Evolutionary conservation across 495 filamentous ascomycete genomes (phyloP), one percentile per base, ranked within the genome.

Genomic region (Xylaria intraflava): DNA sequence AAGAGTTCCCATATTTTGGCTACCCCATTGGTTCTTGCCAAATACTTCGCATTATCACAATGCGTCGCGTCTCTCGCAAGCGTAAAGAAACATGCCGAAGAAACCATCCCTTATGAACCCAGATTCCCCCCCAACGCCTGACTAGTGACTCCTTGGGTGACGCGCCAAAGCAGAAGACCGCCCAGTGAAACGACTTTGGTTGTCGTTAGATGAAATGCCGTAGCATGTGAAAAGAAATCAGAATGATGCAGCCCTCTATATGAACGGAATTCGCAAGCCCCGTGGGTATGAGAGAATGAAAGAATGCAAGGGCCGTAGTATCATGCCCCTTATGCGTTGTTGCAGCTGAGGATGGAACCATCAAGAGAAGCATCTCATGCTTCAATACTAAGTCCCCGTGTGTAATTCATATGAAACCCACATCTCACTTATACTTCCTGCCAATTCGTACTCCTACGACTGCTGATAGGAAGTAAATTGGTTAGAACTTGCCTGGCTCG

Each of bases 381-480:
- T n/a, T 6, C 40, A 36, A 12, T 9, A 10, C 10, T 38, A 33
- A n/a, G 12, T 31, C 14, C 3, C 4, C 20, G 16, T 20, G 14
- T 44, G n/a, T 22, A 11, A 38, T 22, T 6, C 38, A 12, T 23
- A 33, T 33, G 11, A 14, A 11, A 36, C 6, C 20, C 7, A 14
- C 51, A 53, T 8, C 7, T 6, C 1, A 6, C 2, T 19, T 36
- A 53, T 36, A 39, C 47, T 58, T 55, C 52, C 39, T 12, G 27
- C 50, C 11, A 33, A 53, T 27, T 19, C 26, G 46, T 41, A 11
- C 55, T 24, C 55, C 62, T 65, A 65, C 40, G 56, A 55, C 55
- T 56, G 57, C 42, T 60, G 57, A 35, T 59, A 59, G 41, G 62
- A 43, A 48, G 48, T 45, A 19, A 57, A 26, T 12, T 56, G 55